Evolutionary conservation across 352 stramenopile genomes (phyloP).

Genomic region (Pythium pectinolyticum): DNA sequence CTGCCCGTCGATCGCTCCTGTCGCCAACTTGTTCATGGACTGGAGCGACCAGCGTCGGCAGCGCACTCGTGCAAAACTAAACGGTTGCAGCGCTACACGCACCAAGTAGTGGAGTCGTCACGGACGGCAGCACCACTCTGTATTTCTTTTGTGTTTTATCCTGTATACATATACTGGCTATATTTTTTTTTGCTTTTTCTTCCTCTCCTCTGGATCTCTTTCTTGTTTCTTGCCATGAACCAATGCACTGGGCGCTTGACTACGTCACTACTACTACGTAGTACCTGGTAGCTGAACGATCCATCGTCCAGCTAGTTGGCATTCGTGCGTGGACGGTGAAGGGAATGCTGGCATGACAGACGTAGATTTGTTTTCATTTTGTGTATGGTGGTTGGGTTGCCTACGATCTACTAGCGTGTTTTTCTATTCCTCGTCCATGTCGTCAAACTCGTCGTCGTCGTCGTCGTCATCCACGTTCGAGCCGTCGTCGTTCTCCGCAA

Average conservation of each 20-base stretch:
- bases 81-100: too few relatives aligned
- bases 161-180: constrained; percentile 23
- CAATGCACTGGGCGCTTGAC: too few relatives aligned
- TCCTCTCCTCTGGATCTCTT: background rate
- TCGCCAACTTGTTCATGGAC: background rate
- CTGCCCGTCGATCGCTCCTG: background rate
- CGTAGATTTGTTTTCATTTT: constrained; percentile 24
- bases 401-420: constrained; percentile 36
- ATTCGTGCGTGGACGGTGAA: too few relatives aligned
- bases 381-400: constrained; percentile 7
- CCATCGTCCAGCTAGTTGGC: too few relatives aligned
- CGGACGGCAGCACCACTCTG: too few relatives aligned
- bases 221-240: too few relatives aligned
- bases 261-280: too few relatives aligned
- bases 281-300: too few relatives aligned
- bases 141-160: constrained; percentile 21
- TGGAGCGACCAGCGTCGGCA: background rate
- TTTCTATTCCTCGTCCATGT: constrained; percentile 49
- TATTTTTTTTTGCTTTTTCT: background rate
- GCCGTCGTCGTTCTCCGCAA: constrained; percentile 57
- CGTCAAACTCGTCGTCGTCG: constrained; percentile 66
- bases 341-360: constrained; percentile 9
- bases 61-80: background rate
- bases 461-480: constrained; percentile 54
- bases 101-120: too few relatives aligned